Evolutionary conservation across 305 asterid species (phyloP).

Genomic region (Ajuga reptans): DNA sequence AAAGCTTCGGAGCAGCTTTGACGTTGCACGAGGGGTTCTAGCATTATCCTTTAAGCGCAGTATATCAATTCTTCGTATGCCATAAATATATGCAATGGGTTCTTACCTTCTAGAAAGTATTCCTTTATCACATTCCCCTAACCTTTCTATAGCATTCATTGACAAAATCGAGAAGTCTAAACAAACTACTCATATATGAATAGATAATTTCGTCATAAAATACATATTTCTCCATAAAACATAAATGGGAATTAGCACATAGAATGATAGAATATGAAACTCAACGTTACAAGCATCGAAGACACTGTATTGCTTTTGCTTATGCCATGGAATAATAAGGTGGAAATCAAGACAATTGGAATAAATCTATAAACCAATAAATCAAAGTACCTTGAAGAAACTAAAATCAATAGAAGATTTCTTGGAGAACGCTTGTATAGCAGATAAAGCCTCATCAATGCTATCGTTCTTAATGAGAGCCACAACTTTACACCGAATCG

Average conservation of each 20-base stretch:
- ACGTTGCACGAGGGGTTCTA: background rate
- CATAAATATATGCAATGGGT: background rate
- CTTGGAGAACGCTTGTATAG: conserved; percentile 39
- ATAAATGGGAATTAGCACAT: background rate
- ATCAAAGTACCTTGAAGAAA: conserved; percentile 49
- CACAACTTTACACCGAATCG: conserved; percentile 60
- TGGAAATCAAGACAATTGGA: background rate
- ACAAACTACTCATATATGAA: background rate
- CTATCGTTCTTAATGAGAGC: conserved; percentile 51
- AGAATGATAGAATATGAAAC: background rate
- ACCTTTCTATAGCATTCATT: background rate
- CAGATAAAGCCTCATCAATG: conserved; percentile 47
- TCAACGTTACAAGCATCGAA: background rate
- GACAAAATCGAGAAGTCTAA: background rate
- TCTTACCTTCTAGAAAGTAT: background rate
- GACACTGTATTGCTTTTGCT: background rate
- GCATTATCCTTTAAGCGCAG: background rate
- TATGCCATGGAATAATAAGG: background rate
- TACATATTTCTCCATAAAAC: background rate
- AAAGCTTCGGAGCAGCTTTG: background rate
- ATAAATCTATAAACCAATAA: background rate
- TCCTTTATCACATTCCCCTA: background rate
- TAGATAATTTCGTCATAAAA: background rate
- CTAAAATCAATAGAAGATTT: conserved; percentile 51
- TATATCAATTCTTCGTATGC: conserved; percentile 1